phyloP scores from a whole-genome alignment of 192 early-diverging fungal species.

The Coemansia sp. region DNA sequence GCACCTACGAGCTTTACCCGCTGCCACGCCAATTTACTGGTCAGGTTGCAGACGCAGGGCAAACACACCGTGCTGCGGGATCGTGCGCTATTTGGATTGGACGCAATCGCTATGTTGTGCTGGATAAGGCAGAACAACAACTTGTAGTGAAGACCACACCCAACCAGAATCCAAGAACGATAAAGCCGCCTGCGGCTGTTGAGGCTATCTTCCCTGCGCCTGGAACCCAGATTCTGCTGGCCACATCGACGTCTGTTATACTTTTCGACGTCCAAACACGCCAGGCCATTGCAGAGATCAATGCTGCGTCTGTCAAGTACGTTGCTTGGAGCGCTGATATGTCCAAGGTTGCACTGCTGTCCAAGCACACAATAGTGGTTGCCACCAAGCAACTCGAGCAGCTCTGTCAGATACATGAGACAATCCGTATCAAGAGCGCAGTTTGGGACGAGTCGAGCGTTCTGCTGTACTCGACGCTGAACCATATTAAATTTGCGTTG shows the following conservation, averaged over 20 bases:
- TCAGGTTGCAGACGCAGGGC: constrained; percentile 33
- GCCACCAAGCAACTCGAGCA: constrained; percentile 89
- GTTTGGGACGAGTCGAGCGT: constrained; percentile 93
- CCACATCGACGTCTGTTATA: constrained; percentile 83
- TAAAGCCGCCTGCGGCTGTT: constrained; percentile 74
- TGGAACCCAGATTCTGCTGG: constrained; percentile 76
- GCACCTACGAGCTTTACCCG: constrained; percentile 86
- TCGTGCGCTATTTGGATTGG: constrained; percentile 89
- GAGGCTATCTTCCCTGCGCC: constrained; percentile 90
- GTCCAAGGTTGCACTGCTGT: constrained; percentile 83
- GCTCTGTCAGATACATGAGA: constrained; percentile 89
- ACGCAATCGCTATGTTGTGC: constrained; percentile 95
- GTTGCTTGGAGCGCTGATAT: constrained; percentile 91
- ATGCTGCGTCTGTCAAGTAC: constrained; percentile 86
- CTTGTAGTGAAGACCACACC: constrained; percentile 85
- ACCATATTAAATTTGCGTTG: constrained; percentile 97
- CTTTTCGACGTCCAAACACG: constrained; percentile 90
- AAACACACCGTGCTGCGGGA: constrained; percentile 79
- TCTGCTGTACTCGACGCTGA: constrained; percentile 94
- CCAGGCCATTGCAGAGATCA: constrained; percentile 73
- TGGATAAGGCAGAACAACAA: constrained; percentile 81
- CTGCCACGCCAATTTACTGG: constrained; percentile 70
- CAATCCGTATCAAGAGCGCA: constrained; percentile 97
- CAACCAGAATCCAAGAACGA: constrained; percentile 87
- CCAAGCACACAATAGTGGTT: constrained; percentile 95